phyloP scores from a whole-genome alignment of 2,329 filamentous ascomycete species.

The Paramyrothecium roridum region DNA sequence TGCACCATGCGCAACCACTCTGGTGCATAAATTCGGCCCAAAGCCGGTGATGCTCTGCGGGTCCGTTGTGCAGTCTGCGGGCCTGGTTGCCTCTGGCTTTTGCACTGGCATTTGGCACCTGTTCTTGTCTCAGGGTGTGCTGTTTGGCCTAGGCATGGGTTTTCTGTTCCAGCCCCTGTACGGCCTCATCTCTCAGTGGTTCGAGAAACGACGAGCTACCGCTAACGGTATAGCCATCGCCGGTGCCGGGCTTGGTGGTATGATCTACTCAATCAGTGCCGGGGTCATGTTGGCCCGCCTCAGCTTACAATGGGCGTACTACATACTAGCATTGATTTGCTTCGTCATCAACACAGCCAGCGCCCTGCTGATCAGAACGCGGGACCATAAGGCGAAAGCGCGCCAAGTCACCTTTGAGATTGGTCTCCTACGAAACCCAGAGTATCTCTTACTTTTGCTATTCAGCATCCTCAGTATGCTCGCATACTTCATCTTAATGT shows the following conservation, averaged over 20 bases:
- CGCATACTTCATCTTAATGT: conserved; percentile 72
- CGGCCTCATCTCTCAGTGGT: conserved; percentile 71
- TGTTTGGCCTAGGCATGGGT: conserved; percentile 75
- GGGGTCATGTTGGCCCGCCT: conserved; percentile 66
- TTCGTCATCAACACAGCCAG: conserved; percentile 63
- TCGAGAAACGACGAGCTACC: conserved; percentile 62
- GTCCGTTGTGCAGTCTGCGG: conserved; percentile 58
- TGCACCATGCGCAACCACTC: conserved; percentile 64
- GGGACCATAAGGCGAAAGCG: conserved; percentile 69
- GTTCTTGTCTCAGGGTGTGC: conserved; percentile 69
- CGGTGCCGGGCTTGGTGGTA: conserved; percentile 73
- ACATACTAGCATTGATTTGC: conserved; percentile 61
- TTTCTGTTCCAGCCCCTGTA: conserved; percentile 70
- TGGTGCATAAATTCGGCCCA: conserved; percentile 60
- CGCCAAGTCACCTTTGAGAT: conserved; percentile 65
- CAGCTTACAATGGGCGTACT: conserved; percentile 64
- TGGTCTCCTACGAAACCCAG: conserved; percentile 54
- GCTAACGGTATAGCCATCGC: conserved; percentile 68
- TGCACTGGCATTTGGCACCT: conserved; percentile 69
- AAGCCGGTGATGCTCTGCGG: conserved; percentile 62
- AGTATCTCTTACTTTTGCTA: conserved; percentile 62
- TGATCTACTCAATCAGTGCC: conserved; percentile 64
- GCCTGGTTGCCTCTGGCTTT: conserved; percentile 69
- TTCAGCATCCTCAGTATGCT: conserved; percentile 72
- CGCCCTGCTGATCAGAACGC: conserved; percentile 62